A percentile compares a stretch with the other conserved stretches of the same genome.
phyloP scores from a whole-genome alignment of 768 basidiomycete genomes.

The Kwoniella bestiolae region DNA sequence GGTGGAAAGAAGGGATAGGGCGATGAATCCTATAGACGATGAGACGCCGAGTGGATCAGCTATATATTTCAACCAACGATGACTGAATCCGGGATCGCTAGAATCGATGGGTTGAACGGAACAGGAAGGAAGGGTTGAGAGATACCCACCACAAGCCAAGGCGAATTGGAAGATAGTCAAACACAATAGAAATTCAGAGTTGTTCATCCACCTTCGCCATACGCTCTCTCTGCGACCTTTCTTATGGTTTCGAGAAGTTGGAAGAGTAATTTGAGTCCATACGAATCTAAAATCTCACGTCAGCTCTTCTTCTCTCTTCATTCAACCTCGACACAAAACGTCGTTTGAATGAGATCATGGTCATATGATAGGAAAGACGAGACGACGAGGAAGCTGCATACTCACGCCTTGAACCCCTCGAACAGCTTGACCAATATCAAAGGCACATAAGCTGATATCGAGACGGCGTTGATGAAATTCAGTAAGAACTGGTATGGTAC shows the following conservation, averaged over 20 bases:
- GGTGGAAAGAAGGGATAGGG: neutral
- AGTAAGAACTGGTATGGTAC: conserved; percentile 1
- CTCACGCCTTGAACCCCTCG: neutral
- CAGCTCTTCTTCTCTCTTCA: neutral
- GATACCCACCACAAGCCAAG: neutral
- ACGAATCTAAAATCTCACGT: neutral
- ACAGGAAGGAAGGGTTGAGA: neutral
- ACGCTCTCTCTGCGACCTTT: neutral
- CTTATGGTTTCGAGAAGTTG: neutral
- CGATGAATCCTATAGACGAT: neutral
- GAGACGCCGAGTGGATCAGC: no score
- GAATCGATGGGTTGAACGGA: neutral
- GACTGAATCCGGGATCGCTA: neutral
- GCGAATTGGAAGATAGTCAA: conserved; percentile 5
- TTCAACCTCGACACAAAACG: neutral
- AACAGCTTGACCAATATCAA: neutral
- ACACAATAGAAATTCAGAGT: neutral
- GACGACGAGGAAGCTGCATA: no score
- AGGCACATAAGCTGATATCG: neutral
- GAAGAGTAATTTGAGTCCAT: neutral
- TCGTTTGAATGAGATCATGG: neutral
- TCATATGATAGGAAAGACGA: no score
- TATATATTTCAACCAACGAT: neutral
- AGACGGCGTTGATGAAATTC: neutral
- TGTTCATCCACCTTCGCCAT: neutral